Evolutionary conservation across 2,329 filamentous ascomycete species (phyloP).

Genomic region (Xylaria arbuscula): DNA sequence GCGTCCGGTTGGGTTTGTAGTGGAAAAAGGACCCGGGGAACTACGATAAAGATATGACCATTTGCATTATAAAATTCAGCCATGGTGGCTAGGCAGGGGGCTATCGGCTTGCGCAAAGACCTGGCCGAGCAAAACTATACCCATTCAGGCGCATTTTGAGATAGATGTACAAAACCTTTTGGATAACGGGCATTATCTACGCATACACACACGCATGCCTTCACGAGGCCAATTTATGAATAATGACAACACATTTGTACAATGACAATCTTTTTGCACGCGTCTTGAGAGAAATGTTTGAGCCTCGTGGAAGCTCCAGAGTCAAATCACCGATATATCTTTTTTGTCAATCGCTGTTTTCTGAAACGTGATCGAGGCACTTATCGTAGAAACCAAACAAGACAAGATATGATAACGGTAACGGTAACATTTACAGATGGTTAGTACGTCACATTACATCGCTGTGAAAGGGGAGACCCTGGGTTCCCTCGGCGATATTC

Average conservation of each 20-base stretch:
- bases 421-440: not conserved
- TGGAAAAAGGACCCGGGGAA: conserved; percentile 55
- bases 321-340: too few species aligned
- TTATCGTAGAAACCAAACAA: too few species aligned
- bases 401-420: too few species aligned
- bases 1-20: conserved; percentile 55
- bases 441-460: not conserved
- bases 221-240: conserved; percentile 17
- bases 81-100: not conserved
- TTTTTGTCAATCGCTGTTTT: too few species aligned
- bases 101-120: conserved; percentile 3
- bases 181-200: conserved; percentile 17
- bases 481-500: conserved; percentile 9
- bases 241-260: conserved; percentile 27
- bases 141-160: conserved; percentile 32
- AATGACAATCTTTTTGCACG: not conserved
- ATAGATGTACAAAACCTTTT: conserved; percentile 37
- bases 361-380: too few species aligned
- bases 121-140: conserved; percentile 29
- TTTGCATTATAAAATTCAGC: conserved; percentile 18
- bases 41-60: conserved; percentile 41
- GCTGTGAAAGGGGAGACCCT: not conserved
- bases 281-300: not conserved
- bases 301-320: too few species aligned
- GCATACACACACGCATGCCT: conserved; percentile 18